Conservation (phyloP, 768 basidiomycete genomes). For the Lenzites betulinus region DNA sequence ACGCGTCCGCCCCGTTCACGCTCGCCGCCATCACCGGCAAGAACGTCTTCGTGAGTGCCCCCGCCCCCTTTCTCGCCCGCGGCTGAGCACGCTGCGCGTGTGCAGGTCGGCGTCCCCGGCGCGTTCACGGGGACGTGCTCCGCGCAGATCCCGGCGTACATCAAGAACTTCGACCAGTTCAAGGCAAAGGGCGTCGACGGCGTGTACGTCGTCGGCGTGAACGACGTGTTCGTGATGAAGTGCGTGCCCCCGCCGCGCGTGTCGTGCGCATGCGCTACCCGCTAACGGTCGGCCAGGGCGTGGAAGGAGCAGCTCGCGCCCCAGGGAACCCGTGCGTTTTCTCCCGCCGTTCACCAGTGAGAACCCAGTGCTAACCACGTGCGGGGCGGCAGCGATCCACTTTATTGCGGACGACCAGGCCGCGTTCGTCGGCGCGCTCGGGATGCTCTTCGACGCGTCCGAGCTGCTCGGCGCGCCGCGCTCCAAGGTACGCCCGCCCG, state of each 20-base stretch:
- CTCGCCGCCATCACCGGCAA: conserved; percentile 54
- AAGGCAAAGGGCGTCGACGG: conserved; percentile 71
- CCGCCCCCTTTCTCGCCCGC: background rate
- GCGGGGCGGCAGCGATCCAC: too few species aligned
- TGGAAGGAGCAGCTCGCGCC: conserved; percentile 68
- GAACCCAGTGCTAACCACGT: too few species aligned
- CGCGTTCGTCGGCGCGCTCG: conserved; percentile 40
- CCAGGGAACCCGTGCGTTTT: too few species aligned
- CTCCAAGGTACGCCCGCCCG: conserved; percentile 42
- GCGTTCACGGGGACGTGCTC: conserved; percentile 78
- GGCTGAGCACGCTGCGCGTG: background rate
- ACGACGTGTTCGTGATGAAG: conserved; percentile 75
- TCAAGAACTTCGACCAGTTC: conserved; percentile 67
- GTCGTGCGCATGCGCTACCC: too few species aligned
- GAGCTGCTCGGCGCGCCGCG: conserved; percentile 65
- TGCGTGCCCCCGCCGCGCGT: conserved; percentile 15
- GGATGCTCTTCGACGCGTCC: conserved; percentile 50
- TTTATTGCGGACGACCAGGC: conserved; percentile 62
- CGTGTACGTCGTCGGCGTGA: conserved; percentile 74
- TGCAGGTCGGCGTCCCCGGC: conserved; percentile 72
- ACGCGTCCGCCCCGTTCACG: conserved; percentile 43
- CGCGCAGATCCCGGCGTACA: conserved; percentile 59
- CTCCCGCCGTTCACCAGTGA: too few species aligned
- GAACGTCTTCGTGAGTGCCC: conserved; percentile 58
- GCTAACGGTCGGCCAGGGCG: conserved; percentile 41